Evolutionary conservation across 495 filamentous ascomycete species (phyloP).

Genomic region (Bacidia rubella): DNA sequence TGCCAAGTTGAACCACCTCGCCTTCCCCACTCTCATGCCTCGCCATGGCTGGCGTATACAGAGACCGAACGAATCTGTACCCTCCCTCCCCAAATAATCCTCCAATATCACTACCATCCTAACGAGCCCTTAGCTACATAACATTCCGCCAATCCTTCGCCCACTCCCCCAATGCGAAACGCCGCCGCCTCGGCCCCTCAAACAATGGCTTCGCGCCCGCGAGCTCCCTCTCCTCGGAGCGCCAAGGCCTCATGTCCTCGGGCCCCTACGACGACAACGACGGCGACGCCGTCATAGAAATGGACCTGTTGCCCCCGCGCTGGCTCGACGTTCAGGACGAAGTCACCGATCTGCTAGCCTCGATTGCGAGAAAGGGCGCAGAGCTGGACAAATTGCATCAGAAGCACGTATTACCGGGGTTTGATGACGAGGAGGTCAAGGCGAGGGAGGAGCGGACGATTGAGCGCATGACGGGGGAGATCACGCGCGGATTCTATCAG

Average conservation of each 20-base stretch:
- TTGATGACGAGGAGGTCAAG: conserved; percentile 86
- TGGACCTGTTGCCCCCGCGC: conserved; percentile 88
- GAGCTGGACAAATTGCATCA: conserved; percentile 85
- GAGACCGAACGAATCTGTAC: conserved; percentile 95
- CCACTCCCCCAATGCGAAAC: conserved; percentile 85
- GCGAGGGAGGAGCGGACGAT: conserved; percentile 74
- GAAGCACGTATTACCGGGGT: conserved; percentile 92
- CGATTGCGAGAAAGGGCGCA: conserved; percentile 68
- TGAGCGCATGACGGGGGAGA: conserved; percentile 76
- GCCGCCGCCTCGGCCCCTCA: conserved; percentile 50
- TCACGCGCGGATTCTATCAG: conserved; percentile 76
- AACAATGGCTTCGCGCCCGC: conserved; percentile 62
- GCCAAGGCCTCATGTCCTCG: conserved; percentile 71
- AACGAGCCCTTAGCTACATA: conserved; percentile 57
- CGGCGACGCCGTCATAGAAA: conserved; percentile 93
- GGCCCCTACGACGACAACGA: conserved; percentile 67
- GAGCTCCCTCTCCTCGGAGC: conserved; percentile 55
- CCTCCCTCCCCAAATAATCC: background rate
- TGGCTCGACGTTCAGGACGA: conserved; percentile 96
- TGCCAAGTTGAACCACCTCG: no score
- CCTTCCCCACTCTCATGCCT: no score
- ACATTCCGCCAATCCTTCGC: conserved; percentile 97
- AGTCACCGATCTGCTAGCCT: conserved; percentile 67
- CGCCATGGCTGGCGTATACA: conserved; percentile 59
- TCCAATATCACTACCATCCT: conserved; percentile 8